A percentile compares a stretch with the other conserved stretches of the same genome.
Evolutionary conservation across 352 stramenopile genomes (phyloP).

Genomic region (Thalassiosira sp.): DNA sequence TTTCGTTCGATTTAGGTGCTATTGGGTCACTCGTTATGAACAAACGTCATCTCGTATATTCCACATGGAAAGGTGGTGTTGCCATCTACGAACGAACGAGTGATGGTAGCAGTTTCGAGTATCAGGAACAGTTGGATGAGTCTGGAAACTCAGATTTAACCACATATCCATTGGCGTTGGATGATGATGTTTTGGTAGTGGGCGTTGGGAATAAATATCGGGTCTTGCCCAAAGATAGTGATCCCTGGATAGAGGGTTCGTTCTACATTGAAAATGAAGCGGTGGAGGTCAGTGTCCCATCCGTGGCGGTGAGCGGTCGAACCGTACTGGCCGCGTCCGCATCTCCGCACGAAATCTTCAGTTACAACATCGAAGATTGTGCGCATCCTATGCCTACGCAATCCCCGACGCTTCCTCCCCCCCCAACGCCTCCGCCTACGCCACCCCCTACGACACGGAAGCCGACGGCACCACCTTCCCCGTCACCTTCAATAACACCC

Average conservation of each 20-base stretch:
- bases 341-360: not conserved
- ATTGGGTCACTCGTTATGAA: not conserved
- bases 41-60: not conserved
- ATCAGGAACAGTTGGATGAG: not conserved
- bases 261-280: not conserved
- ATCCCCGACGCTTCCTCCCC: not conserved
- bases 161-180: not conserved
- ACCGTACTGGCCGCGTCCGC: not conserved
- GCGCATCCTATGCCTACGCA: not conserved
- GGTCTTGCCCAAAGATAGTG: not conserved
- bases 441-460: not conserved
- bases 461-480: not conserved
- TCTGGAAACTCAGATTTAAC: not conserved
- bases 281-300: not conserved
- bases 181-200: slow-evolving; percentile 1
- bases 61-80: not conserved
- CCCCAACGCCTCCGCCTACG: not conserved
- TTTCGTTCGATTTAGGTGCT: slow-evolving; percentile 10
- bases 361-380: slow-evolving; percentile 3
- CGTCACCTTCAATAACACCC: too few relatives aligned
- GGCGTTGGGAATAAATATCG: slow-evolving; percentile 5
- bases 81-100: not conserved
- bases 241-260: not conserved
- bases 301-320: not conserved
- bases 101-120: not conserved